A percentile compares a stretch with the other conserved stretches of the same genome.
Evolutionary conservation across 2,329 filamentous ascomycete species (phyloP).

Genomic region (Colletotrichum tabaci): DNA sequence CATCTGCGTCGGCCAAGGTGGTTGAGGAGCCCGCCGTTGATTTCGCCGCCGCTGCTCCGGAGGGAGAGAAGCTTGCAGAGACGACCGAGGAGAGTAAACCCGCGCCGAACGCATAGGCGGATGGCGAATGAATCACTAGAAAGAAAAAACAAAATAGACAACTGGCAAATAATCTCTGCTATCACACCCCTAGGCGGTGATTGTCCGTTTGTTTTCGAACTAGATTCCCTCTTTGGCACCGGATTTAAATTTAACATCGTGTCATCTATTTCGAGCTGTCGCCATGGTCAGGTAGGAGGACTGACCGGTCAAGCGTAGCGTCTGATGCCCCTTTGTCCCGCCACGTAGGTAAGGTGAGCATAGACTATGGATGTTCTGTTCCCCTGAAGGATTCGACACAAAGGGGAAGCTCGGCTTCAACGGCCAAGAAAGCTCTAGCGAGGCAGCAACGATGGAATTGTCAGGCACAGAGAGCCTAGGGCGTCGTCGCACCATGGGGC

Average conservation of each 20-base stretch:
- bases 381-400: too few relatives aligned
- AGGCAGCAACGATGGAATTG: background rate
- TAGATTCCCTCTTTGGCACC: background rate
- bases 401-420: background rate
- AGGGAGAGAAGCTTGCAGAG: conserved; percentile 29
- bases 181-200: background rate
- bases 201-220: background rate
- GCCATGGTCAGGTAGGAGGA: background rate
- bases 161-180: background rate
- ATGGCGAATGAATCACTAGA: conserved; percentile 10
- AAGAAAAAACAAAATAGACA: conserved; percentile 20
- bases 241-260: background rate
- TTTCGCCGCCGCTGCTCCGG: conserved; percentile 11
- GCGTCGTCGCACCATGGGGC: conserved; percentile 27
- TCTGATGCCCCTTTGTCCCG: conserved; percentile 1
- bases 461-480: conserved; percentile 12
- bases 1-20: conserved; percentile 41
- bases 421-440: background rate
- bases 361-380: background rate
- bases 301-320: conserved; percentile 24
- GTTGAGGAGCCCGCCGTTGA: conserved; percentile 26
- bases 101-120: conserved; percentile 25
- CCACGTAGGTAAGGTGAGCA: conserved; percentile 22
- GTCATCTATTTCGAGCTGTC: background rate
- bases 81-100: conserved; percentile 42